Conservation (phyloP, 176 grass and related monocot genomes). For the Oryza punctata region DNA sequence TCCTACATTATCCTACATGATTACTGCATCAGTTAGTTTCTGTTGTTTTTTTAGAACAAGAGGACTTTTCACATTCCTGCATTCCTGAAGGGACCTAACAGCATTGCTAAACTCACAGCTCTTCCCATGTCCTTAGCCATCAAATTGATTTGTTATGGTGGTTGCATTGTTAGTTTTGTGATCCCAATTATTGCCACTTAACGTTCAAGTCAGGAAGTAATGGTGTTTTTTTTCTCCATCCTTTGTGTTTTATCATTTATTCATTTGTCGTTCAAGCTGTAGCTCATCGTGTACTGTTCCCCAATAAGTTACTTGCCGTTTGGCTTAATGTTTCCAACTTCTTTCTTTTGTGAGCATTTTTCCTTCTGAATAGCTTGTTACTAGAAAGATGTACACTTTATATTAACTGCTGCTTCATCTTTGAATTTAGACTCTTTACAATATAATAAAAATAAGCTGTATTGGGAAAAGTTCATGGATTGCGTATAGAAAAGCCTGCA, state of each 20-base stretch:
- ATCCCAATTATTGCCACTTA: not conserved
- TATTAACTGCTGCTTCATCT: not conserved
- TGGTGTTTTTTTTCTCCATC: not conserved
- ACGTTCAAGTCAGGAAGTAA: slow-evolving; percentile 5
- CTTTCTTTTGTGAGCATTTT: not conserved
- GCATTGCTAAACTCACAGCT: not conserved
- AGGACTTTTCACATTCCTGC: not conserved
- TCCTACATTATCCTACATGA: too few species aligned
- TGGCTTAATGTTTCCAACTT: not conserved
- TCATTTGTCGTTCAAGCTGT: not conserved
- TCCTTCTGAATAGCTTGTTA: slow-evolving; percentile 12
- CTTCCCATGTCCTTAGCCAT: not conserved
- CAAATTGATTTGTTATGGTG: slow-evolving; percentile 10
- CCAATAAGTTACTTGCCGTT: not conserved
- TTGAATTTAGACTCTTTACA: slow-evolving; percentile 2
- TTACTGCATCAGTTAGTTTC: too few species aligned
- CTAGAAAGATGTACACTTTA: not conserved
- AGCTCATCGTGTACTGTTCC: slow-evolving; percentile 10
- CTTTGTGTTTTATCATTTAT: slow-evolving; percentile 1
- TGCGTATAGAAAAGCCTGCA: slow-evolving; percentile 20
- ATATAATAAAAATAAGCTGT: slow-evolving; percentile 7
- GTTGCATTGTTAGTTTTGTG: not conserved
- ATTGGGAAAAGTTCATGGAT: not conserved
- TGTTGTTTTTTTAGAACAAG: not conserved
- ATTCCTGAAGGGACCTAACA: not conserved